Base-by-base conservation (phyloP, 2,329 filamentous ascomycete genomes). In the Emmonsia crescens region DNA sequence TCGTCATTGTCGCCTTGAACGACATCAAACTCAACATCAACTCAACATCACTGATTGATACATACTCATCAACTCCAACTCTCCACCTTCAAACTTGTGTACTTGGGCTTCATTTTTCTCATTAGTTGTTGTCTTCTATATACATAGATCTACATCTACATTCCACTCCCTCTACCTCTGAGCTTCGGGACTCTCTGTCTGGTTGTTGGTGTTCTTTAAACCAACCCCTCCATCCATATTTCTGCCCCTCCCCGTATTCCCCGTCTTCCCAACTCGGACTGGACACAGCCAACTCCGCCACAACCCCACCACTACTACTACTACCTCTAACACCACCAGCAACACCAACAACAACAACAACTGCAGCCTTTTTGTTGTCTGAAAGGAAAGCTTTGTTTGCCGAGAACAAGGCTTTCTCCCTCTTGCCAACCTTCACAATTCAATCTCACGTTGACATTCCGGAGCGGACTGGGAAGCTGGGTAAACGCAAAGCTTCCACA, bases 401-500 rank as follows among this genome's bases (percentile, higher is more conserved):
- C 71, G 64, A 42, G 58, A 60, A 73, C 73, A 73, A 72, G 74
- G 63, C 73, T 75, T 76, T 76, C 33, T 24, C 36, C 38, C 73
- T 65, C 61, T 64, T 63, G 57, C 68, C 61, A 59, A 6, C 63
- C 62, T 66, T 72, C 68, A 70, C 59, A 56, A 70, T 70, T 70
- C 65, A 66, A 61, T 66, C 68, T 61, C 68, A 70, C 68, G 67
- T 66, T 56, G 67, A 68, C 44, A 60, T 49, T 40, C 52, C 60
- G 52, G 27, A 61, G 60, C 36, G 36, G 55, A 57, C 65, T 51
- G 60, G 65, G 58, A 49, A 61, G 51, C 40, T 42, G 42, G 52
- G 60, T 29, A 66, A 66, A 62, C 60, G 65, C n/a, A 66, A 65
- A 56, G 64, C 64, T 61, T 62, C 64, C 57, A 40, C 33, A 61